A percentile compares a stretch with the other conserved stretches of the same genome.
phyloP scores from a whole-genome alignment of 164 flowering plant species.

The Aristolochia fimbriata region DNA sequence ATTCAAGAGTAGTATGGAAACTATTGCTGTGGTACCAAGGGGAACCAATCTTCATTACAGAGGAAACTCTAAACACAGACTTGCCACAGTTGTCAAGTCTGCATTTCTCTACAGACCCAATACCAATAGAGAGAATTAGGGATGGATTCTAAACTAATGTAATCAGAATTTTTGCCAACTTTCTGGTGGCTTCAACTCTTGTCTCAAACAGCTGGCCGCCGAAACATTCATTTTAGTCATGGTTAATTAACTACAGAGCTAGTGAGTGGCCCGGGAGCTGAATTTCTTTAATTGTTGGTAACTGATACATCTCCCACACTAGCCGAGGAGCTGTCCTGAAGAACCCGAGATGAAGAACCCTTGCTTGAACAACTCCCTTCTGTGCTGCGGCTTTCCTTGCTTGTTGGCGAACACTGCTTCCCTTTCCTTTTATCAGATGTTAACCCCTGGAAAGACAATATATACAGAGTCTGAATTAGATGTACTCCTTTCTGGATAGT shows the following conservation, averaged over 20 bases:
- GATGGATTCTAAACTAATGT: no score
- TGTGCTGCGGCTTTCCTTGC: slow-evolving; percentile 23
- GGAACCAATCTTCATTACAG: no score
- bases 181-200: not conserved
- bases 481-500: no score
- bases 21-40: no score
- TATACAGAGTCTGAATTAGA: not conserved
- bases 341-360: slow-evolving; percentile 50
- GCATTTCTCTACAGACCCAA: no score
- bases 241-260: no score
- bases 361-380: slow-evolving; percentile 50
- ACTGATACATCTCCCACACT: slow-evolving; percentile 43
- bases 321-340: slow-evolving; percentile 50
- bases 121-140: no score
- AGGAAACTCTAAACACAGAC: no score
- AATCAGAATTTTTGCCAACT: not conserved
- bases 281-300: slow-evolving; percentile 11
- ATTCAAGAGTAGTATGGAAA: no score
- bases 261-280: not conserved
- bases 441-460: slow-evolving; percentile 27
- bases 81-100: no score
- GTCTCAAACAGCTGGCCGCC: no score
- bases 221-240: no score
- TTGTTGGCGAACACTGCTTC: slow-evolving; percentile 23
- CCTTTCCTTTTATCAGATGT: slow-evolving; percentile 34